Conservation (phyloP, 2,329 filamentous ascomycete genomes). For the Cladosporium sp. region DNA sequence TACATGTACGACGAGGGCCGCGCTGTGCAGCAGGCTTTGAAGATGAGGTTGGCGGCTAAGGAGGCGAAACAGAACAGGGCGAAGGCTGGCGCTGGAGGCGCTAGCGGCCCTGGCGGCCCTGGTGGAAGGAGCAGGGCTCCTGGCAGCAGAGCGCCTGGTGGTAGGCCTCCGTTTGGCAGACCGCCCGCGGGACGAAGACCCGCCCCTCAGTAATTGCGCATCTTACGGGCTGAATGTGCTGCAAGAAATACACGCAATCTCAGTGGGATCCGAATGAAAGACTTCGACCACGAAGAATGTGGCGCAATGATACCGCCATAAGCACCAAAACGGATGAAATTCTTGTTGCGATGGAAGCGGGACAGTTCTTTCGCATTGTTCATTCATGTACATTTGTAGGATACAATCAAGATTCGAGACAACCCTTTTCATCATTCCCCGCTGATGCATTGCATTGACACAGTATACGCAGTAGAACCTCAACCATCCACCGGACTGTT, state of each 20-base stretch:
- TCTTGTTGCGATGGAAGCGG: no score
- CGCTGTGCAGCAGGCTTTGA: constrained; percentile 12
- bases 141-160: no score
- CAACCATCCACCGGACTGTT: neutral
- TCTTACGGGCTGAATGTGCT: no score
- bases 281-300: no score
- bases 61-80: neutral
- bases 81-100: neutral
- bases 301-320: no score
- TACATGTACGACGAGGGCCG: constrained; percentile 19
- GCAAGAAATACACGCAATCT: no score
- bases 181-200: neutral
- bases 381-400: neutral
- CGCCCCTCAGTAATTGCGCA: neutral
- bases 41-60: neutral
- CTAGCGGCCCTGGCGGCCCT: neutral
- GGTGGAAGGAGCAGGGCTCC: neutral
- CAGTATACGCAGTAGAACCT: no score
- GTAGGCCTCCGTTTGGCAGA: no score
- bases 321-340: no score
- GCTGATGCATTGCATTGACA: no score
- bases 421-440: no score
- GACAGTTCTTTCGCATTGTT: neutral
- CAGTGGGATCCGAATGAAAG: no score
- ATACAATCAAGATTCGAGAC: neutral